Evolutionary conservation across 148 eudicot species (phyloP), one percentile per base, ranked within the genome.

Genomic region (Fagopyrum esculentum): DNA sequence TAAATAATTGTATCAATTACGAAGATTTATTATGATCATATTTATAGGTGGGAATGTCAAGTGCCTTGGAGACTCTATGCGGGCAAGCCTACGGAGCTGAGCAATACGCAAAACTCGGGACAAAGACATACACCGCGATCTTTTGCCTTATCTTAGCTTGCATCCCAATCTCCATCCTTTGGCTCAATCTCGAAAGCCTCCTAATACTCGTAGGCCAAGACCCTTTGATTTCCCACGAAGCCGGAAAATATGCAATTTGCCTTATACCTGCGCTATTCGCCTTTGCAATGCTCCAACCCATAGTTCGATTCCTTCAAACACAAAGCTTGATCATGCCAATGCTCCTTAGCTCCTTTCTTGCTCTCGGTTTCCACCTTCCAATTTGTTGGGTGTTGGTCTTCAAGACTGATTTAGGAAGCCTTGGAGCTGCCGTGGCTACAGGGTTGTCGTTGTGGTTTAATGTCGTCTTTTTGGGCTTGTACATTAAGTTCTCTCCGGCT

Each of bases 71-170:
- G 56, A 86, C 85, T 6, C 76, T 86, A 9, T 86, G 89, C 45
- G 89, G 89, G 6, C 86, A 83, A 79, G 84, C 89, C 17, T 86
- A 69, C 45, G 89, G 89, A n/a, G 89, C 89, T 10, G 57, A 74
- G 72, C 83, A 83, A 49, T 76, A 83, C 56, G 77, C 83, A 44
- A 81, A 81, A 84, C 49, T 86, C 72, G 86, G 89, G 1, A 73
- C 83, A 45, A 81, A 86, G 22, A 71, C 80, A 71, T 84, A 86
- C 45, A 50, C 55, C 0, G 61, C 75, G 3, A 73, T 73, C 40
- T 26, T 73, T 8, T 30, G 7, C 8, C 61, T 73, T 0, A 51
- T 40, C 45, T 6, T 73, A 29, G 8, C 75, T n/a, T 73, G 69
- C 69, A 57, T 74, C 69, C 77, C 69, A 40, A 59, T 74, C 49